Base-by-base conservation (phyloP, 1,284 basidiomycete species). In the Tilletiopsis washingtonensis region DNA sequence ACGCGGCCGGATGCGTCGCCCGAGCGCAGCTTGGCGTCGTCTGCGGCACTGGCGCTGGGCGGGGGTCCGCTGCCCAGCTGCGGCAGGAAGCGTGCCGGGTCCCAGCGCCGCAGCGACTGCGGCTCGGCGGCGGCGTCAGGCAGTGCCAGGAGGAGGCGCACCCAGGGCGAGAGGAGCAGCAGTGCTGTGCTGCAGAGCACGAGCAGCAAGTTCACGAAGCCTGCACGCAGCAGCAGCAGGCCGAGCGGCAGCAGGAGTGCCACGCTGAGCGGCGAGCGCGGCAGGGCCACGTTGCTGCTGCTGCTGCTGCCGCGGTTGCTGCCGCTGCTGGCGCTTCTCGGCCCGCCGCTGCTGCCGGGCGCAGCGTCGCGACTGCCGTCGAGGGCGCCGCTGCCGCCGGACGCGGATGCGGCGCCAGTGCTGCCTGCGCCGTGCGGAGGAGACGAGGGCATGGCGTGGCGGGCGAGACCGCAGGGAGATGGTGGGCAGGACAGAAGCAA, bases 121-220 rank as follows among this genome's bases (percentile, higher is more conserved):
- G 29, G 11, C 12, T 21, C 25, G 19, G 25, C 43, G 14, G 21
- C 17, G 19, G 19, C 27, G 47, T 2, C 44, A 14, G 24, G 45
- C 3, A 67, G 55, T 44, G 64, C 63, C 40, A 67, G 58, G n/a
- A 67, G 47, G 7, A 59, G 62, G n/a, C 65, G 57, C 12, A 67
- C 52, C 61, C 64, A 67, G 2, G 65, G 63, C 27, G 65, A 65
- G 51, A 62, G 60, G 19, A 66, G 43, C 24, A 67, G 51, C 6
- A 66, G 51, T 11, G 32, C 3, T 34, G 32, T 34, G 17, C 12
- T 12, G 12, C 12, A 11, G 32, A 34, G 12, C 12, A 34, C 32
- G 17, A 34, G 32, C 32, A 34, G 17, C 12, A 34, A 12, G 32
- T 34, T 34, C 12, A 34, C 12, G 12, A 17, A 17, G 12, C 32